Conservation (phyloP, 139 green algal genomes). For the Auxenochlorella pyrenoidosa region DNA sequence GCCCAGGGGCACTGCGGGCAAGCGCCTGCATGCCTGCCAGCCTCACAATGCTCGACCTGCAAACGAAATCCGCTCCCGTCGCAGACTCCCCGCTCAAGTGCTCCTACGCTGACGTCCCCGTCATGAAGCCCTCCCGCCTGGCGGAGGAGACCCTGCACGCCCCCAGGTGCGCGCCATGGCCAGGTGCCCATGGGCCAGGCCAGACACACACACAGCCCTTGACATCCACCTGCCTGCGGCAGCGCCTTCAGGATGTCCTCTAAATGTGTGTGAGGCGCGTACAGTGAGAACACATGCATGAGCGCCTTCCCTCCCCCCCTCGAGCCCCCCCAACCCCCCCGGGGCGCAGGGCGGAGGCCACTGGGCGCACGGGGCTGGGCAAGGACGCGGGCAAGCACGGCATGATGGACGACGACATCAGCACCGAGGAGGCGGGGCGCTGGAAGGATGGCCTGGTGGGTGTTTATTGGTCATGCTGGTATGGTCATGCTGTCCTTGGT, state of each 20-base stretch:
- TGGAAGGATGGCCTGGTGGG: slow-evolving; percentile 3
- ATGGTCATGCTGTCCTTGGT: no score
- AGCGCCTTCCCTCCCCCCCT: neutral
- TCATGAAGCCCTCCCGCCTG: slow-evolving; percentile 34
- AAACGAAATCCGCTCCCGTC: no score
- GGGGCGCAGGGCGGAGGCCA: neutral
- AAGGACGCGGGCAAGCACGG: slow-evolving; percentile 10
- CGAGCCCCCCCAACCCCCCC: neutral
- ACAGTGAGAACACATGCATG: no score
- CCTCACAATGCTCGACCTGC: no score
- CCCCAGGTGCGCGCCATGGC: neutral
- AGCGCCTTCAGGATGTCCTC: no score
- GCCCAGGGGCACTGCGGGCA: no score
- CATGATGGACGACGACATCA: slow-evolving; percentile 13
- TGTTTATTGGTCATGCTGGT: no score
- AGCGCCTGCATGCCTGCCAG: no score
- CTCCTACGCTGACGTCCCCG: slow-evolving; percentile 8
- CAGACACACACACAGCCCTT: no score
- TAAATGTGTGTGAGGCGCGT: no score
- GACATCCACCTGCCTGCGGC: no score
- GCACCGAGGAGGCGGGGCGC: neutral
- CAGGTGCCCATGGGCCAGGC: no score
- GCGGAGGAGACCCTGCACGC: slow-evolving; percentile 17
- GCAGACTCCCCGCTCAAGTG: slow-evolving; percentile 31
- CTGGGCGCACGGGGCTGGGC: neutral